These are phyloP conservation scores for Auriscalpium vulgare DNA, from an alignment of 768 basidiomycete species.

Conservation along the genomic window DNA sequence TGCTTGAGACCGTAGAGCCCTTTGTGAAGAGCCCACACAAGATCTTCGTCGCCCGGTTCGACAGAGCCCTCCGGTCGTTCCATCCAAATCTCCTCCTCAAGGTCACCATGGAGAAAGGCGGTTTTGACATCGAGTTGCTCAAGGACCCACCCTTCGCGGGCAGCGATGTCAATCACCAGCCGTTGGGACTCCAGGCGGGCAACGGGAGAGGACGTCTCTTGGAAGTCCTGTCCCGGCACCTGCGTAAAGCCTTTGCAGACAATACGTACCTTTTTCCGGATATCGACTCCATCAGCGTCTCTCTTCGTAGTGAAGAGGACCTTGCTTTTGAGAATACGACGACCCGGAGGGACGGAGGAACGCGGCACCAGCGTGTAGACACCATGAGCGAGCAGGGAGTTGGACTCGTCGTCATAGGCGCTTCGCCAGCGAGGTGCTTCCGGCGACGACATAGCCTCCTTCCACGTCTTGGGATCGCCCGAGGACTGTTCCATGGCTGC, in stretches of 20 bases:
- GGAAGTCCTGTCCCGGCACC: conserved; percentile 34
- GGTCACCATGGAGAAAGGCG: conserved; percentile 29
- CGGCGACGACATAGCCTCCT: conserved; percentile 15
- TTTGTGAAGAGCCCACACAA: conserved; percentile 9
- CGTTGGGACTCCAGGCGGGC: conserved; percentile 32
- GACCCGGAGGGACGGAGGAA: conserved; percentile 14
- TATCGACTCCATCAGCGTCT: conserved; percentile 18
- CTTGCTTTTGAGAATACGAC: conserved; percentile 16
- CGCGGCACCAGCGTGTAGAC: conserved; percentile 17
- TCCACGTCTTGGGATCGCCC: conserved; percentile 14
- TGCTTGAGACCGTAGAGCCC: conserved; percentile 33
- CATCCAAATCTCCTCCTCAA: conserved; percentile 28
- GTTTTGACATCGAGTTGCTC: conserved; percentile 34
- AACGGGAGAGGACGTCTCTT: conserved; percentile 33
- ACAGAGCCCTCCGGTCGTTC: conserved; percentile 25
- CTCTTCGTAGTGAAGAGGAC: conserved; percentile 24
- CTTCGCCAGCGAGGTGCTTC: conserved; percentile 16
- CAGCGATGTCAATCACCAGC: conserved; percentile 29
- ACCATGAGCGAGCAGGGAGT: conserved; percentile 5
- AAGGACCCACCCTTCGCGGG: conserved; percentile 26
- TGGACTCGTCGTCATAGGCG: conserved; percentile 19
- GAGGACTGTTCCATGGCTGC: not conserved
- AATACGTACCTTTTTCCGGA: conserved; percentile 29
- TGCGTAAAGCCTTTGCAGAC: conserved; percentile 37
- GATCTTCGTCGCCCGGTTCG: conserved; percentile 5